These are phyloP conservation scores for Tillandsia leiboldiana DNA, from an alignment of 176 grass and related monocot species.

Conservation along the genomic window DNA sequence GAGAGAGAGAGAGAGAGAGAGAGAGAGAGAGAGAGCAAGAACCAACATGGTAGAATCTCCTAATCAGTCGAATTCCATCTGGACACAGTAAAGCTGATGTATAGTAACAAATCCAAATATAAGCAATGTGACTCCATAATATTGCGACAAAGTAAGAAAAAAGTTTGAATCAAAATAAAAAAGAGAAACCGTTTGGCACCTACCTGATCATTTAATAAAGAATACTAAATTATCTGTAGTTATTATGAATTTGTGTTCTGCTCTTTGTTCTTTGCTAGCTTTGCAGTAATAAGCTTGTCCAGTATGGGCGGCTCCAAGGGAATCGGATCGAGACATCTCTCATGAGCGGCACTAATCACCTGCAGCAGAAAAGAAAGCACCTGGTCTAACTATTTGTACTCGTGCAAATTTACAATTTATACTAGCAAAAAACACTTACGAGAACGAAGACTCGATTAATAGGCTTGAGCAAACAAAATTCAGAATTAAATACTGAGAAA, in stretches of 20 bases:
- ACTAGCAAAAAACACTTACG: background rate
- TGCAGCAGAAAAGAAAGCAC: slow-evolving; percentile 28
- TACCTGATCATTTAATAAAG: background rate
- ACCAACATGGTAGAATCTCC: too few relatives aligned
- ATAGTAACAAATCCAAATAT: too few relatives aligned
- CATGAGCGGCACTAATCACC: slow-evolving; percentile 90
- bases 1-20: too few relatives aligned
- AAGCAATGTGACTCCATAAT: too few relatives aligned
- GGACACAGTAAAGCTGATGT: too few relatives aligned
- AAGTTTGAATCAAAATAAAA: too few relatives aligned
- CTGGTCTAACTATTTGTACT: slow-evolving; percentile 3
- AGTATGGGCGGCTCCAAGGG: slow-evolving; percentile 89
- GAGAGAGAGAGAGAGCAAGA: too few relatives aligned
- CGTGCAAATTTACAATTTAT: background rate
- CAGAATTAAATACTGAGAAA: background rate
- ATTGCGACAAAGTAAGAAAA: too few relatives aligned
- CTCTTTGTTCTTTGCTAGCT: slow-evolving; percentile 70
- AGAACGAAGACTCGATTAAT: background rate
- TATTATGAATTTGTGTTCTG: slow-evolving; percentile 28
- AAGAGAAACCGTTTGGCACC: too few relatives aligned
- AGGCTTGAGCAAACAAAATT: background rate
- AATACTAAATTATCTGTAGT: background rate
- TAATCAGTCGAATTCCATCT: too few relatives aligned
- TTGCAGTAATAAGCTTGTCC: slow-evolving; percentile 85
- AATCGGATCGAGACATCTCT: slow-evolving; percentile 93